Evolutionary conservation across 2,329 filamentous ascomycete species (phyloP), one percentile per base, ranked within the genome.

Genomic region (Alternaria hordeiaustralica): DNA sequence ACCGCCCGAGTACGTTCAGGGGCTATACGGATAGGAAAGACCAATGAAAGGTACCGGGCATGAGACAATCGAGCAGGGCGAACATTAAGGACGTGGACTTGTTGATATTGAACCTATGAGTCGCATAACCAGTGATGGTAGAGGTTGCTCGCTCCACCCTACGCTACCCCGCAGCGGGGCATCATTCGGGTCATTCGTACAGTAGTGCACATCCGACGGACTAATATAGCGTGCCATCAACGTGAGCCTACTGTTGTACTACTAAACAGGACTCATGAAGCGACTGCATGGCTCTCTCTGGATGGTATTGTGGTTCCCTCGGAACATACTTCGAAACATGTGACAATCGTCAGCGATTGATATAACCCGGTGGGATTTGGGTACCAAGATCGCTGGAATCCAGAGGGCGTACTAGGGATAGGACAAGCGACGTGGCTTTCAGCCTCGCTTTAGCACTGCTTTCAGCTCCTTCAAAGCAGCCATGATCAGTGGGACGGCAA

Each of bases 401-500:
- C 10, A 21, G 30, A 41, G n/a, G n/a, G 49, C 30, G 36, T 28
- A 25, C 20, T 41, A 13, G 12, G n/a, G 21, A 20, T 28, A 25
- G 21, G 12, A 30, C 12, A 15, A 26, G 21, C 41, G 12, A 33
- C 5, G 20, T 7, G 10, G 36, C 23, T 10, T 62, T 73, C 70
- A 71, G 58, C 68, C 56, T 51, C 64, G 65, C 59, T 69, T 69
- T 43, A 72, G 51, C 36, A 65, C 66, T 30, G 71, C 63, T 49
- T 73, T 64, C 13, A 75, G 33, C 83, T 98, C 94, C 73, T 94
- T 96, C 47, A 97, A 70, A 26, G 93, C 83, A 5, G 92, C 91
- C 87, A 97, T 92, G 7, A 97, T 79, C 54, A 99, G 82, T 41
- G 96, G 96, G 12, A 98, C 95, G 5, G 92, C 94, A 44, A 98